A percentile compares a stretch with the other conserved stretches of the same genome.
phyloP scores from a whole-genome alignment of 192 early-diverging fungal species.

The Coemansia sp. region DNA sequence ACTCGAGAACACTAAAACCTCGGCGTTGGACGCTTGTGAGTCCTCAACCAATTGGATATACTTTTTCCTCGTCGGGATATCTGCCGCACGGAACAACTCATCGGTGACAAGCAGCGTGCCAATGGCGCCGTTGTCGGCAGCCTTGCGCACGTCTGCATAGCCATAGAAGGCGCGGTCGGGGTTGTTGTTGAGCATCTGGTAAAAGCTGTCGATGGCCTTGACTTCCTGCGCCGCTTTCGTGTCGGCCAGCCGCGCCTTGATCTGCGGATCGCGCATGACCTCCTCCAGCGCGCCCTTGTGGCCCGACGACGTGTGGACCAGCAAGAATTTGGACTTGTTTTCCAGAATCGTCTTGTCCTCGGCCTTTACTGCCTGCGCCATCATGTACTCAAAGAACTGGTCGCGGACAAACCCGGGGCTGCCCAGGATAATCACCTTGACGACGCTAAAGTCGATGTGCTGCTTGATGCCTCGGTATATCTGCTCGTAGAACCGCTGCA shows the following conservation, averaged over 20 bases:
- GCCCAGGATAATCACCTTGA: constrained; percentile 94
- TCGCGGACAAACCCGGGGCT: constrained; percentile 96
- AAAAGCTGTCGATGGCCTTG: constrained; percentile 79
- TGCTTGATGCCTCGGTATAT: constrained; percentile 83
- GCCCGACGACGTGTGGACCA: constrained; percentile 91
- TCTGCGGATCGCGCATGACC: constrained; percentile 83
- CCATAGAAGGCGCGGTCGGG: constrained; percentile 95
- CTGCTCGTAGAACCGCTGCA: constrained; percentile 88
- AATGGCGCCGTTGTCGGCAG: constrained; percentile 83
- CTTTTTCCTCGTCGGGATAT: constrained; percentile 77
- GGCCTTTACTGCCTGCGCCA: constrained; percentile 77
- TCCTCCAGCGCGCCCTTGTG: constrained; percentile 97
- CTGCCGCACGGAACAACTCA: constrained; percentile 86
- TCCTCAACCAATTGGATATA: constrained; percentile 89
- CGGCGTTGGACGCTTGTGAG: constrained; percentile 71
- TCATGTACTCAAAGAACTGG: constrained; percentile 82
- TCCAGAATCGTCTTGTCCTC: constrained; percentile 83
- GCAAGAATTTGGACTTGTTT: constrained; percentile 83
- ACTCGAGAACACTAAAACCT: constrained; percentile 86
- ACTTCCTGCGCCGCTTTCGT: constrained; percentile 92
- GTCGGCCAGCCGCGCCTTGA: constrained; percentile 78
- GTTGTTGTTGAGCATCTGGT: constrained; percentile 85
- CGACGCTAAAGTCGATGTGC: constrained; percentile 88
- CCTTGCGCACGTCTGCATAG: constrained; percentile 78
- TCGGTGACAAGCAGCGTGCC: constrained; percentile 90